Base-by-base conservation (phyloP, 192 early-diverging fungal species). In the Piromyces finnis region DNA sequence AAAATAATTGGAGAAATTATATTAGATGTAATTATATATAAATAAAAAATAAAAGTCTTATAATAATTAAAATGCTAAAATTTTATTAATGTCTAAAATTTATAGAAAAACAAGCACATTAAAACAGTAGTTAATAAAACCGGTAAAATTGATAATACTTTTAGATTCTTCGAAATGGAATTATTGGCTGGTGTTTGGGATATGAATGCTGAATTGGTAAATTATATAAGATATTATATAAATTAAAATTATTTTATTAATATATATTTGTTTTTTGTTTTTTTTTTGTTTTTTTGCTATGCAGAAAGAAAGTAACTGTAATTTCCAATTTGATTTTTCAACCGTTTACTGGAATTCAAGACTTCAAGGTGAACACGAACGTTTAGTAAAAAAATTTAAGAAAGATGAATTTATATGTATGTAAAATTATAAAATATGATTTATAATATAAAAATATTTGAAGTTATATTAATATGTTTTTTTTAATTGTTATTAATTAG, bases 321-420 rank as follows among this genome's bases (percentile, higher is more conserved):
- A 84, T 80, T 98, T 98, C 85, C 84, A 88, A 78, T 95, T 99
- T 80, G 97, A 99, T 81, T 98, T 97, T 83, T 94, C 96, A 18
- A 90, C 94, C 79, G 98, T 99, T 9, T 99, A 99, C 86, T 99
- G 98, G 98, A 99, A 99, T 87, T 97, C 96, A 11, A 90, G 98
- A 16, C 88, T 99, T 78, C 96, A 98, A 81, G 85, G 88, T 0
- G 98, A 99, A 82, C 98, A 99, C 80, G 93, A 95, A 41, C 92
- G 98, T 35, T 83, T 99, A n/a, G 93, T 97, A 29, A 86, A 86
- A 35, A 78, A 78, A 81, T 99, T 99, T 84, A 84, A 86, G 26
- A 80, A 83, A 68, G 90, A 89, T 5, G 90, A 94, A 29, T 86
- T 89, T 59, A 86, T 99, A 13, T 98, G 96, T 88, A 82, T 77